These are phyloP conservation scores for Colletotrichum lupini DNA, from an alignment of 2,329 filamentous ascomycete species.

Conservation along the genomic window DNA sequence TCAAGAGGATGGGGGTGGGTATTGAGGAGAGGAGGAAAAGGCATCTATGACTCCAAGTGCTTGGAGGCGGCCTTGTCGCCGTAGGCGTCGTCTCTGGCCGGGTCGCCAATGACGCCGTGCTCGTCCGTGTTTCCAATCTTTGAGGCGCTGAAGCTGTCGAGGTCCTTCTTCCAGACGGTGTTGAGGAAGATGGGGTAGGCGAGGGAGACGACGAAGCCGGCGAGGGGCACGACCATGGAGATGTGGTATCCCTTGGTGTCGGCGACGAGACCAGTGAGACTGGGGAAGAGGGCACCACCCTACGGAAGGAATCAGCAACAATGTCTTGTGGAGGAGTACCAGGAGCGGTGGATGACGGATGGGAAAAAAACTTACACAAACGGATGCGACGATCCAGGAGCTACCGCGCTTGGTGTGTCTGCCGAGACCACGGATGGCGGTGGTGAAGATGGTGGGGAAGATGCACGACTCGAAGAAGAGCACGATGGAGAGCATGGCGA, in stretches of 20 bases:
- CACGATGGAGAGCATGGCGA: slow-evolving; percentile 65
- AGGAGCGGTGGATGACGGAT: too few species aligned
- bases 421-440: slow-evolving; percentile 65
- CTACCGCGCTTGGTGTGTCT: slow-evolving; percentile 66
- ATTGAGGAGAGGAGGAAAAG: background rate
- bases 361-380: background rate
- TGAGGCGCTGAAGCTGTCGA: slow-evolving; percentile 29
- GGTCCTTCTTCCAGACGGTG: slow-evolving; percentile 35
- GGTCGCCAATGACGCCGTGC: slow-evolving; percentile 26
- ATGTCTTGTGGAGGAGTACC: too few species aligned
- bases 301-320: background rate
- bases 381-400: slow-evolving; percentile 41
- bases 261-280: slow-evolving; percentile 20
- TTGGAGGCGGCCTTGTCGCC: slow-evolving; percentile 21
- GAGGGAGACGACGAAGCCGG: slow-evolving; percentile 67
- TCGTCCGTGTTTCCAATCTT: slow-evolving; percentile 29
- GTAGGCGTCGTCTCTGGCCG: background rate
- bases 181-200: slow-evolving; percentile 72
- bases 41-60: slow-evolving; percentile 22
- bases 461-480: slow-evolving; percentile 70
- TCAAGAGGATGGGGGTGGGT: background rate
- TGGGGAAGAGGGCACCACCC: slow-evolving; percentile 26
- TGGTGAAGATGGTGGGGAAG: slow-evolving; percentile 68
- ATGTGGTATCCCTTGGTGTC: slow-evolving; percentile 41
- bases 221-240: slow-evolving; percentile 74